Conservation (phyloP, 805 yeast species). For the Zygotorulaspora sp. region DNA sequence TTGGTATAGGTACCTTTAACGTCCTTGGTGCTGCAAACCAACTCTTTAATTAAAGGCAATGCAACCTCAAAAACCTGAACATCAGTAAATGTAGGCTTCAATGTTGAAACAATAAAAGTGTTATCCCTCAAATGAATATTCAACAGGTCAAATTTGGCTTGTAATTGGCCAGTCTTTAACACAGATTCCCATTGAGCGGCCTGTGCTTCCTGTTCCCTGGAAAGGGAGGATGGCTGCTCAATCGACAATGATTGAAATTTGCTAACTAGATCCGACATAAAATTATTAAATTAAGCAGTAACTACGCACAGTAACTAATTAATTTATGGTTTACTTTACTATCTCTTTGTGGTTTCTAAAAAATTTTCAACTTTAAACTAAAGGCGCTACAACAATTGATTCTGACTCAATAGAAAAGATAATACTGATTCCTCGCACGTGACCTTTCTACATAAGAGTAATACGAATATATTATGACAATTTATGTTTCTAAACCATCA, state of each 20-base stretch:
- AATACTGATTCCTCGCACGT: no score
- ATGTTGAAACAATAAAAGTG: slow-evolving; percentile 67
- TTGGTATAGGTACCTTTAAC: slow-evolving; percentile 49
- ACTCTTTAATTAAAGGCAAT: slow-evolving; percentile 53
- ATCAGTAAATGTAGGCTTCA: slow-evolving; percentile 63
- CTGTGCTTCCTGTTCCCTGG: slow-evolving; percentile 59
- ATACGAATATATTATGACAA: no score
- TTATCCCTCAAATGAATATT: slow-evolving; percentile 64
- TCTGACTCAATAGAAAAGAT: no score
- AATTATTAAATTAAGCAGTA: no score
- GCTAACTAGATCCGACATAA: slow-evolving; percentile 31
- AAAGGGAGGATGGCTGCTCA: slow-evolving; percentile 30
- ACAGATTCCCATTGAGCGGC: slow-evolving; percentile 76
- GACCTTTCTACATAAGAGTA: no score
- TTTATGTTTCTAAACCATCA: no score
- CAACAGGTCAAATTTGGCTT: slow-evolving; percentile 50
- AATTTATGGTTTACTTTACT: neutral
- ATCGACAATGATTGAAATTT: slow-evolving; percentile 29
- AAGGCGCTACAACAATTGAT: no score
- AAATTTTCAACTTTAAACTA: no score
- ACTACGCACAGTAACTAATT: neutral
- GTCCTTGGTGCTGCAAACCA: slow-evolving; percentile 45
- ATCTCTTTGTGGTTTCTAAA: no score
- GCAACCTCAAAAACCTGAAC: slow-evolving; percentile 61
- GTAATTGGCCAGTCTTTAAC: slow-evolving; percentile 50